Evolutionary conservation across 2,329 filamentous ascomycete species (phyloP), one percentile per base, ranked within the genome.

Genomic region (Cladophialophora carrionii): DNA sequence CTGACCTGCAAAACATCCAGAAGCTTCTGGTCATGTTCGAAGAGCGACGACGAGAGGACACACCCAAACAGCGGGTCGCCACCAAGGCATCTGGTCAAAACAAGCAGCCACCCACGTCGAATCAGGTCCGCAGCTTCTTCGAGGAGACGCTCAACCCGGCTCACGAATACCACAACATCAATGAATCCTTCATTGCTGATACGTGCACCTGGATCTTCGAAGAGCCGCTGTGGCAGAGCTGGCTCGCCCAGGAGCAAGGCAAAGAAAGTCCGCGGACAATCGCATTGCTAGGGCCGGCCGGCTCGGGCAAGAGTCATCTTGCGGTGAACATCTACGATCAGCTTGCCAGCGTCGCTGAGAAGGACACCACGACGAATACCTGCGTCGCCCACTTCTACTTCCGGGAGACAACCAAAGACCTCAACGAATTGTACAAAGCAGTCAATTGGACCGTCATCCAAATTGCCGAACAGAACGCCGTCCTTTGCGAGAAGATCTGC

Each of bases 161-260:
- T n/a, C 43, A 52, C 10, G 57, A 61, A 20, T 61, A 61, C 20
- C 34, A 43, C 14, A 61, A 22, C 20, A 53, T 61, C 41, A 52
- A 52, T 12, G 57, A 61, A 29, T 34, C 43, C 2, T 53, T 61
- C 31, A 52, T 61, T 43, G 26, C 43, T 9, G 57, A 61, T 14
- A 61, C 57, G 3, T 52, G 26, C 20, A 61, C 57, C 7, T 61
- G 57, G 57, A 41, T 61, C 43, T 53, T 61, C 41, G 57, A 61
- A 10, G 57, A 61, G 34, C 46, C 57, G 5, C 46, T 20, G 17
- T 61, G 57, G 57, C 12, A 41, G n/a, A 34, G 24, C 48, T 61
- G 57, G 57, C 17, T 61, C 20, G 26, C n/a, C 2, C 57, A 43
- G 52, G 57, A 53, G 31, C 34, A 52, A 53, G 57, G 20, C 10